phyloP scores from a whole-genome alignment of 164 flowering plant species.

The Umbellularia californica region DNA sequence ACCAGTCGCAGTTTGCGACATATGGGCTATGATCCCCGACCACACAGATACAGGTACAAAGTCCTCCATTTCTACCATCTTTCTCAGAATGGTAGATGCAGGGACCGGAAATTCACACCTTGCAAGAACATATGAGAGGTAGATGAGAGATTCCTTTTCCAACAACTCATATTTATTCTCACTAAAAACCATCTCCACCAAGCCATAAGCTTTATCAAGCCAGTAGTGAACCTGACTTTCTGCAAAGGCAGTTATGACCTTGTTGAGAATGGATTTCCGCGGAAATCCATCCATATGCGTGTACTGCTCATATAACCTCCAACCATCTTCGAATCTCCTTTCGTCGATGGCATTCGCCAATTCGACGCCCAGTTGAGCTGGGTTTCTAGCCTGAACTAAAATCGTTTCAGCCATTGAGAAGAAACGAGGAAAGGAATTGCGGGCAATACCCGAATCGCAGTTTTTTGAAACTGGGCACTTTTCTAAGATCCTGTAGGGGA shows the following conservation, averaged over 20 bases:
- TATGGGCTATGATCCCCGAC: slow-evolving; percentile 74
- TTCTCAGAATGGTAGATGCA: slow-evolving; percentile 80
- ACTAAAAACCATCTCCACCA: slow-evolving; percentile 63
- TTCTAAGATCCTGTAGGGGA: neutral
- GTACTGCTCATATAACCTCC: slow-evolving; percentile 65
- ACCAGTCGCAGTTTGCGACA: slow-evolving; percentile 65
- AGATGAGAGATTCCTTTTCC: slow-evolving; percentile 62
- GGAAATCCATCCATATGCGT: slow-evolving; percentile 85
- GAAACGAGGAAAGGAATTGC: slow-evolving; percentile 11
- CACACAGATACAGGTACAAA: slow-evolving; percentile 71
- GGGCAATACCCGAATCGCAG: slow-evolving; percentile 3
- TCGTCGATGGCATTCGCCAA: slow-evolving; percentile 57
- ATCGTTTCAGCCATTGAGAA: slow-evolving; percentile 49
- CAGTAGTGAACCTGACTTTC: slow-evolving; percentile 47
- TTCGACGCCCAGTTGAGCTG: slow-evolving; percentile 46
- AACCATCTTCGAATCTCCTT: slow-evolving; percentile 47
- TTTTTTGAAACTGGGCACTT: neutral
- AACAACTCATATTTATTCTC: slow-evolving; percentile 58
- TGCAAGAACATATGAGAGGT: slow-evolving; percentile 65
- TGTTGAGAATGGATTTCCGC: slow-evolving; percentile 63
- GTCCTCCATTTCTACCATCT: slow-evolving; percentile 57
- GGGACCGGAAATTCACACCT: slow-evolving; percentile 52
- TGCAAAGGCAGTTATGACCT: slow-evolving; percentile 46
- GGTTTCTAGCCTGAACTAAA: slow-evolving; percentile 77
- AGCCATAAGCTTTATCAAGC: slow-evolving; percentile 60